Evolutionary conservation across 345 rosid genomes (phyloP), one percentile per base, ranked within the genome.

Genomic region (Kandelia obovata): DNA sequence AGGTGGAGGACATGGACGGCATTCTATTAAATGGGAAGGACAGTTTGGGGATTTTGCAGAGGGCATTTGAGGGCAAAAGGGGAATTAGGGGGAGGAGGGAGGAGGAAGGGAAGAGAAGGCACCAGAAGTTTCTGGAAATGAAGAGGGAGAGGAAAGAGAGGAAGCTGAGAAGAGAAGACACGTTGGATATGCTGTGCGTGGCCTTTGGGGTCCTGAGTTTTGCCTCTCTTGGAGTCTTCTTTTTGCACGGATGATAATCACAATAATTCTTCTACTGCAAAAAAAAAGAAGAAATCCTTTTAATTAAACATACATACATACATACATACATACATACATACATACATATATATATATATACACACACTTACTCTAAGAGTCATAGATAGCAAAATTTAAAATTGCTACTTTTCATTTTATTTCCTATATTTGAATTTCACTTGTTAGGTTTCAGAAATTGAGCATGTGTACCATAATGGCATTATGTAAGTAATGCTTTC

Each of bases 1-100:
- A 82, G 57, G 80, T 85, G 73, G 92, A 92, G 85, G 84, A 87
- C 75, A 65, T 79, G 85, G 96, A 90, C 56, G 98, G 96, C 43
- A 77, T 76, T 82, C 61, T 69, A 8, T 65, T 89, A 71, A 86
- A 78, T 53, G 97, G 98, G 59, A 83, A 37, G 85, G 89, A 83
- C 0, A 87, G 89, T 77, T 77, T 87, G 81, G 87, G 72, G 35
- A 73, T 86, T 74, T 46, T 90, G 66, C 32, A 51, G 7, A 67
- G 66, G 32, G 78, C 78, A 5, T 71, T 87, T 35, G 83, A 73
- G 77, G 87, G 96, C 37, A 83, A 76, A 76, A 84, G 74, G 56
- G 78, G 83, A 60, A 86, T 74, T 15, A 53, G 69, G 1, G 73
- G 66, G 37, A 67, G 63, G n/a, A 78, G 72, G 53, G 82, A 53